Evolutionary conservation across 1,284 basidiomycete genomes (phyloP).

Genomic region (Peniophora sp.): DNA sequence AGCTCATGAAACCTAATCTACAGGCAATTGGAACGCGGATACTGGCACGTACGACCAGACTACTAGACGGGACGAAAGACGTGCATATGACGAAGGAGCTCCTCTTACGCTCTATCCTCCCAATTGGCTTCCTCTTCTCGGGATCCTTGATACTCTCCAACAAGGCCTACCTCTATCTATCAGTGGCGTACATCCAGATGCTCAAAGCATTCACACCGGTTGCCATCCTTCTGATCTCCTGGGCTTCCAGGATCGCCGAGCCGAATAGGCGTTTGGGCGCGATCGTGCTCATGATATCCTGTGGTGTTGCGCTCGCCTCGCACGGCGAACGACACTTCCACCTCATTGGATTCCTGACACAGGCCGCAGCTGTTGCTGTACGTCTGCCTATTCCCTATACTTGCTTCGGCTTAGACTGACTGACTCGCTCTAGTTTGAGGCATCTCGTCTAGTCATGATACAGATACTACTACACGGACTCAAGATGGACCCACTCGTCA

Average conservation of each 20-base stretch:
- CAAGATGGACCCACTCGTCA: slow-evolving; percentile 96
- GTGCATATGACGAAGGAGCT: slow-evolving; percentile 78
- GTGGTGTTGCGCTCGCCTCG: slow-evolving; percentile 85
- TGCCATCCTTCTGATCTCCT: slow-evolving; percentile 92
- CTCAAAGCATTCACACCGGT: slow-evolving; percentile 98
- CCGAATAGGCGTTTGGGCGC: slow-evolving; percentile 73
- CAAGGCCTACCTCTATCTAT: slow-evolving; percentile 89
- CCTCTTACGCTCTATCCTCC: slow-evolving; percentile 85
- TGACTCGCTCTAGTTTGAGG: slow-evolving; percentile 58
- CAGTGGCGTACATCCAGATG: slow-evolving; percentile 96
- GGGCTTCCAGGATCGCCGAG: slow-evolving; percentile 84
- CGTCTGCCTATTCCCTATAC: slow-evolving; percentile 19
- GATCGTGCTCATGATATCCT: slow-evolving; percentile 91
- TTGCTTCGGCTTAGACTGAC: slow-evolving; percentile 2
- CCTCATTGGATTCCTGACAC: slow-evolving; percentile 79
- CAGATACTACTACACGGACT: slow-evolving; percentile 91
- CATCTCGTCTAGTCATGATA: slow-evolving; percentile 92
- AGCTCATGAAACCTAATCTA: slow-evolving; percentile 9
- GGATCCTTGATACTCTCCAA: slow-evolving; percentile 90
- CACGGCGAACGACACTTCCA: slow-evolving; percentile 86
- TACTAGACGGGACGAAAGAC: slow-evolving; percentile 87
- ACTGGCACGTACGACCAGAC: slow-evolving; percentile 78
- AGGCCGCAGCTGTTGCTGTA: slow-evolving; percentile 74
- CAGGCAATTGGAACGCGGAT: slow-evolving; percentile 86
- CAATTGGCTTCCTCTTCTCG: slow-evolving; percentile 90